Base-by-base conservation (phyloP, 2,329 filamentous ascomycete species). In the Stagonosporopsis vannaccii region DNA sequence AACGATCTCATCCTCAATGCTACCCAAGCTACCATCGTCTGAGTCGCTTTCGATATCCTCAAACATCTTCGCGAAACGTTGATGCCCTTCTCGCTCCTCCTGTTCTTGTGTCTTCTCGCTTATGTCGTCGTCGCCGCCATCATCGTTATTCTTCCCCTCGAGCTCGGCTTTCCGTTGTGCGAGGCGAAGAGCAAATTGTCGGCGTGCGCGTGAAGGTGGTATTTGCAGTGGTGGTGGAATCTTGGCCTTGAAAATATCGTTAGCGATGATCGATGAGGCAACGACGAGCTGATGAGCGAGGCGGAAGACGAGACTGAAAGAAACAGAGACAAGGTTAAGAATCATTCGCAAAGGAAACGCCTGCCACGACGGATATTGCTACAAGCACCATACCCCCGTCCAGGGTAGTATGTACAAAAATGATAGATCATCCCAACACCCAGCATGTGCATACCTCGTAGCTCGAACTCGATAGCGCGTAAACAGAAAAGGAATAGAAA, bases 171-270 rank as follows among this genome's bases (percentile, higher is more conserved):
- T 78, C 37, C 75, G 91, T 86, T 69, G 75, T 2, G 80, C 80
- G 13, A 98, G 83, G 12, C 93, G 87, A 12, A 91, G 90, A n/a
- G 92, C 93, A n/a, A 98, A 85, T 75, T 96, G 92, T 51, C 92
- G 84, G 46, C 94, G 87, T 7, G 94, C 94, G 48, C 94, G 87
- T 7, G 92, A 96, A 2, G 94, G 93, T 0, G 90, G 88, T 32
- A 94, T 87, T 73, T 94, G 95, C 69, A 97, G 86, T 84, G 67
- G 66, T 84, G 86, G 42, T 84, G 68, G 62, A n/a, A 62, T 50
- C 23, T 60, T 63, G 25, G 60, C 48, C 65, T 66, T 23, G 49
- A 13, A 5, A 11, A n/a, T 22, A 23, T 85, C 85, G 52, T 51
- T 85, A 85, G 36, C 85, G 28, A 32, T 47, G 43, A 32, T 32